Percentiles rank a stretch among this genome's conserved stretches.
These are phyloP conservation scores for Butyriboletus loyo DNA, from an alignment of 768 basidiomycete species.

Conservation along the genomic window DNA sequence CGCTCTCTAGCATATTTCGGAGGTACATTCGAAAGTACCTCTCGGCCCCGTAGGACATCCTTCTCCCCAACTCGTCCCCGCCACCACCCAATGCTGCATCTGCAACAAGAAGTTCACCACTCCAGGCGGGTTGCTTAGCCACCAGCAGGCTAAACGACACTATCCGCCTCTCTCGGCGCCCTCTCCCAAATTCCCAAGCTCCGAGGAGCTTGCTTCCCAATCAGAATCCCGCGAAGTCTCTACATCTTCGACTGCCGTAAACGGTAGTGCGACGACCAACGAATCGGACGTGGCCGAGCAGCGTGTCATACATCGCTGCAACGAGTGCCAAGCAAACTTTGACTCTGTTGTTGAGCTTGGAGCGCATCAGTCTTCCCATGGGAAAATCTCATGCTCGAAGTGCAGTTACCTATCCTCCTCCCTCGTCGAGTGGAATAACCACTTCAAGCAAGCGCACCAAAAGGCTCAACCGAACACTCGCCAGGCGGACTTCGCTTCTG, in stretches of 20 bases:
- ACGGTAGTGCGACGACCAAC: neutral
- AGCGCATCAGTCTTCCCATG: slow-evolving; percentile 18
- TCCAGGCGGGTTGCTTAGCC: slow-evolving; percentile 11
- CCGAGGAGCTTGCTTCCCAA: slow-evolving; percentile 1
- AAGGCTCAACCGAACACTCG: neutral
- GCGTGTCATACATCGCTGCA: slow-evolving; percentile 13
- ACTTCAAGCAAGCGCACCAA: slow-evolving; percentile 23
- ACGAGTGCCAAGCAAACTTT: slow-evolving; percentile 19
- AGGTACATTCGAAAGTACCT: slow-evolving; percentile 11
- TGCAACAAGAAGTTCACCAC: slow-evolving; percentile 28
- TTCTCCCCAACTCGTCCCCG: neutral
- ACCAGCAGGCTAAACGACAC: slow-evolving; percentile 26
- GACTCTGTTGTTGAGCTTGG: slow-evolving; percentile 17
- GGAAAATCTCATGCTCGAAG: slow-evolving; percentile 24
- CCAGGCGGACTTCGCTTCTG: slow-evolving; percentile 9
- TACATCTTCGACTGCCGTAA: neutral
- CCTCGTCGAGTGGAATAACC: slow-evolving; percentile 27
- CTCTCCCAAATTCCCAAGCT: neutral
- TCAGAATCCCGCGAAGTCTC: slow-evolving; percentile 2
- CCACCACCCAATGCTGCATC: slow-evolving; percentile 20
- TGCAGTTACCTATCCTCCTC: slow-evolving; percentile 20
- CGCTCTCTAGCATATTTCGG: slow-evolving; percentile 21
- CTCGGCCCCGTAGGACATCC: neutral
- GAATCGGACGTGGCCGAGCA: slow-evolving; percentile 1
- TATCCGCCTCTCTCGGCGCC: slow-evolving; percentile 8